A percentile compares a stretch with the other conserved stretches of the same genome.
phyloP scores from a whole-genome alignment of 2,329 filamentous ascomycete species.

The Amesomyces nigricolor region DNA sequence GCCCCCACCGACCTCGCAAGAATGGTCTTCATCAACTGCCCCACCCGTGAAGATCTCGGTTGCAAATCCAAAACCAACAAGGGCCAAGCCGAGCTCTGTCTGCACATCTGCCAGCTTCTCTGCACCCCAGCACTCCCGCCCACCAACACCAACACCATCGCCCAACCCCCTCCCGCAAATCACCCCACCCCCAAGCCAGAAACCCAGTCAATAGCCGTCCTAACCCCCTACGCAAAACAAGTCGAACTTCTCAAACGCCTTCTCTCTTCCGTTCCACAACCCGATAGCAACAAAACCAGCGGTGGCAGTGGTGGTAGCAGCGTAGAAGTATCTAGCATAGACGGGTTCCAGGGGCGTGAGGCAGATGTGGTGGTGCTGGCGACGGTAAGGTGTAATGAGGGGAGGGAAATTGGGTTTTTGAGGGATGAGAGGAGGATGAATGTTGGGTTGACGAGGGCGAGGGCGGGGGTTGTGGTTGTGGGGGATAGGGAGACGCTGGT shows the following conservation, averaged over 20 bases:
- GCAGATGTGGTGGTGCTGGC: slow-evolving; percentile 40
- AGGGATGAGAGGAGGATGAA: slow-evolving; percentile 32
- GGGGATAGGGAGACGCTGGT: slow-evolving; percentile 28
- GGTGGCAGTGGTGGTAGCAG: no score
- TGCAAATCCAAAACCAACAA: slow-evolving; percentile 36
- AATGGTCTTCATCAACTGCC: slow-evolving; percentile 36
- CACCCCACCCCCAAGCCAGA: not conserved
- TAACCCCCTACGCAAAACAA: slow-evolving; percentile 39
- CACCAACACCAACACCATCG: no score
- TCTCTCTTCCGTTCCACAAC: slow-evolving; percentile 18
- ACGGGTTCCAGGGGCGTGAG: slow-evolving; percentile 40
- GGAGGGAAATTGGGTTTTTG: slow-evolving; percentile 36
- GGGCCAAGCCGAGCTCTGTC: slow-evolving; percentile 35
- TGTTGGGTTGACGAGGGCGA: slow-evolving; percentile 17
- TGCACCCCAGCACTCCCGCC: not conserved
- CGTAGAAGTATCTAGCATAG: slow-evolving; percentile 37
- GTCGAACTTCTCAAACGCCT: slow-evolving; percentile 29
- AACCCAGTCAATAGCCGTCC: slow-evolving; percentile 29
- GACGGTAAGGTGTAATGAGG: slow-evolving; percentile 38
- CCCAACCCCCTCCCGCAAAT: not conserved
- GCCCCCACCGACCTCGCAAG: not conserved
- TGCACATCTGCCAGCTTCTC: slow-evolving; percentile 32
- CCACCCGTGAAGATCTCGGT: slow-evolving; percentile 33
- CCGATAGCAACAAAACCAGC: not conserved
- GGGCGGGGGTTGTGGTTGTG: slow-evolving; percentile 12